Evolutionary conservation across 306 rosid species (phyloP).

Genomic region (Quercus agrifolia): DNA sequence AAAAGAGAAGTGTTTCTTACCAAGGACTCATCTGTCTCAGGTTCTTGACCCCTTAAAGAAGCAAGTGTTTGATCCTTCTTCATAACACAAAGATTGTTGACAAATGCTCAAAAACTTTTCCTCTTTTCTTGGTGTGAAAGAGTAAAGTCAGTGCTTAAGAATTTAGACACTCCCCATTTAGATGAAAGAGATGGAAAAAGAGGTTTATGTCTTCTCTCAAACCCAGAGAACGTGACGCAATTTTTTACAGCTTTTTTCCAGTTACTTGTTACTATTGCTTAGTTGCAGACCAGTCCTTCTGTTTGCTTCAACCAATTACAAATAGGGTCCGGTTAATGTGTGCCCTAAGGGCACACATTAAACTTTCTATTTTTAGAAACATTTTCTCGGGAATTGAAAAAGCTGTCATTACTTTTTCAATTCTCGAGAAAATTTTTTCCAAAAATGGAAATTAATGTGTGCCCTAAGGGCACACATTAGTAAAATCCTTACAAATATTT

Average conservation of each 20-base stretch:
- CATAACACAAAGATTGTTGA: constrained; percentile 13
- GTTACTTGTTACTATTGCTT: not conserved
- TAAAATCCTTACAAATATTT: not conserved
- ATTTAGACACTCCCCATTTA: not conserved
- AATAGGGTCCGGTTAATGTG: too few species aligned
- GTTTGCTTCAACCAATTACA: not conserved
- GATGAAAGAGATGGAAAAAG: not conserved
- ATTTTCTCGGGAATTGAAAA: too few species aligned
- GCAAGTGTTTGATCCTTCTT: constrained; percentile 16
- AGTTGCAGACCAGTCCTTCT: not conserved
- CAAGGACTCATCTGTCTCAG: constrained; percentile 17
- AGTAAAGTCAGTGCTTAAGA: not conserved
- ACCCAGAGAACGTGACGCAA: constrained; percentile 12
- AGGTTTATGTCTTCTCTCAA: constrained; percentile 16
- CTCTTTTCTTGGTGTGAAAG: not conserved
- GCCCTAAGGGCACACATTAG: too few species aligned
- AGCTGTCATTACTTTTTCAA: too few species aligned
- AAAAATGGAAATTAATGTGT: too few species aligned
- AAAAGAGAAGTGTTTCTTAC: constrained; percentile 12
- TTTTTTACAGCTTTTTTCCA: not conserved
- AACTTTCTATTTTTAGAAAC: too few species aligned
- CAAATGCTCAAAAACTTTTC: not conserved
- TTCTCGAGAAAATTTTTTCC: too few species aligned
- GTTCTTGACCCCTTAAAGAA: constrained; percentile 24
- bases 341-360: too few species aligned